Base-by-base conservation (phyloP, 768 basidiomycete species). In the Lentinula boryana region DNA sequence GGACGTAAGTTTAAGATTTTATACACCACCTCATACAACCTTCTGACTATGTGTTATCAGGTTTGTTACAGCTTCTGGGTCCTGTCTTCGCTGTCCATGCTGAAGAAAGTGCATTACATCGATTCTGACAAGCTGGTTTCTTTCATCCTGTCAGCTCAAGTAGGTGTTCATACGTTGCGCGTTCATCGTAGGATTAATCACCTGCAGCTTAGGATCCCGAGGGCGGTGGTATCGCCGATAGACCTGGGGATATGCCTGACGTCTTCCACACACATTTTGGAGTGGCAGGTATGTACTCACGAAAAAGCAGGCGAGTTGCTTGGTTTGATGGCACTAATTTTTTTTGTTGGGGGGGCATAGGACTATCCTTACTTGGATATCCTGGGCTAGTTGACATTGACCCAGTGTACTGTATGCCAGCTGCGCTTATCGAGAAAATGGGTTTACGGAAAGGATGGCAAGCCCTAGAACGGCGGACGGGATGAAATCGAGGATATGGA, bases 41-140 rank as follows among this genome's bases (percentile, higher is more conserved):
- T 46, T 27, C 4, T 13, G 7, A 32, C n/a, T 63, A 44, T 36
- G 10, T 40, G 48, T 21, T 18, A n/a, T 5, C 62, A 96, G 94
- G 93, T 98, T 16, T 99, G 97, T 75, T 99, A 99, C 73, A 93
- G 91, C 67, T 94, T 93, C 75, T 99, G 95, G 95, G 93, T 95
- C 4, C 81, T 98, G 4, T 95, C 97, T 1, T 78, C 91, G 0
- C 72, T 98, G 56, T 85, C 93, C 27, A 95, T 98, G 60, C 72
- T 99, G 44, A 82, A 86, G 48, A 91, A 88, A 67, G 70, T 95
- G 3, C 73, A 80, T 0, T 98, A 95, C 93, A 96, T 99, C 67
- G 88, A 98, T 69, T 77, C 85, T 0, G 82, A 88, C 18, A 92
- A 89, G 67, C 77, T 98, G 33, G 78, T 79, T 1, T 68, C 72